Evolutionary conservation across 73 alveolate genomes (phyloP).

Genomic region (Halteria grandinella): DNA sequence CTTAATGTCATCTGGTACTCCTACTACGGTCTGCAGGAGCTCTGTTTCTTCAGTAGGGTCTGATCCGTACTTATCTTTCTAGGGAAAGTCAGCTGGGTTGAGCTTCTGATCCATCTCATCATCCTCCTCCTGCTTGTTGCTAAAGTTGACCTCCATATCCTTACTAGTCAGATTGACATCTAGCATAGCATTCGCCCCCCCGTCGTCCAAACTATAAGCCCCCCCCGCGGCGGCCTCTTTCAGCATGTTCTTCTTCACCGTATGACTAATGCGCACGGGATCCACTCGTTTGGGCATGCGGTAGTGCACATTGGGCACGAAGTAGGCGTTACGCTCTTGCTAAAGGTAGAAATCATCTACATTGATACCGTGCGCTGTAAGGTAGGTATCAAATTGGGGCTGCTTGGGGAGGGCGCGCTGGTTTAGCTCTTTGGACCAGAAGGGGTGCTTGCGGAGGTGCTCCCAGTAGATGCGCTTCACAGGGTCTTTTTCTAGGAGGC

Average conservation of each 20-base stretch:
- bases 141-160: constrained; percentile 57
- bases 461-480: constrained; percentile 95
- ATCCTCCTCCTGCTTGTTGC: constrained; percentile 33
- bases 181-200: constrained; percentile 38
- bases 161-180: constrained; percentile 77
- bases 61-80: no score
- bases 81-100: no score
- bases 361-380: constrained; percentile 51
- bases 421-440: constrained; percentile 74
- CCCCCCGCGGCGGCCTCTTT: constrained; percentile 53
- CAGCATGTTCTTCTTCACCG: constrained; percentile 73
- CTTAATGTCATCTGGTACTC: no score
- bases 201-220: constrained; percentile 29
- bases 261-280: constrained; percentile 71
- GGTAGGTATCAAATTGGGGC: constrained; percentile 82
- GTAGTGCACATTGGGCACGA: constrained; percentile 37
- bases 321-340: constrained; percentile 40
- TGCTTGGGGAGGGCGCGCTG: constrained; percentile 66
- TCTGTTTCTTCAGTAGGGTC: no score
- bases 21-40: no score
- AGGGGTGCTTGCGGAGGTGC: constrained; percentile 82
- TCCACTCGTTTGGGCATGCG: constrained; percentile 64
- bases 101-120: constrained; percentile 38
- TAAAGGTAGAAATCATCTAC: constrained; percentile 53
- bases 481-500: constrained; percentile 91